Evolutionary conservation across 1,284 basidiomycete species (phyloP).

Genomic region (Stereum hirsutum): DNA sequence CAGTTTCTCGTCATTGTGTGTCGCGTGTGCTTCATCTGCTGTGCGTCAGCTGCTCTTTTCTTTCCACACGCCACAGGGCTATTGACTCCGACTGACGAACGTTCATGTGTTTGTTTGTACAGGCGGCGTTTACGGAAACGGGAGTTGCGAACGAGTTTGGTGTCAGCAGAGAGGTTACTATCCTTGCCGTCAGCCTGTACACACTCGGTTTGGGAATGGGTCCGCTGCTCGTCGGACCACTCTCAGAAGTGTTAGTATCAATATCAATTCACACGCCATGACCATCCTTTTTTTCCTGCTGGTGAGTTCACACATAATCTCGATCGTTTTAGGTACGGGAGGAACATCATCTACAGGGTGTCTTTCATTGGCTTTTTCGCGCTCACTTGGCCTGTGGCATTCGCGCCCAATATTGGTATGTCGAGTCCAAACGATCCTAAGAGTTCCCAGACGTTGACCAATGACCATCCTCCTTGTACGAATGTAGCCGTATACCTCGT

Average conservation of each 20-base stretch:
- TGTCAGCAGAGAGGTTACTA: slow-evolving; percentile 54
- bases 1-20: slow-evolving; percentile 46
- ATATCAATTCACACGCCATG: no score
- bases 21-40: slow-evolving; percentile 66
- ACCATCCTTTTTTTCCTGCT: no score
- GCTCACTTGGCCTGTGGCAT: slow-evolving; percentile 45
- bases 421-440: no score
- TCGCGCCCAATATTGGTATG: slow-evolving; percentile 34
- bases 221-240: slow-evolving; percentile 40
- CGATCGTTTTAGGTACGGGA: no score
- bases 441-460: no score
- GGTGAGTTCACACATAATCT: no score
- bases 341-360: slow-evolving; percentile 28
- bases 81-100: background rate
- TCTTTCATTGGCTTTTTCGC: slow-evolving; percentile 31
- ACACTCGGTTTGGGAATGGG: slow-evolving; percentile 48
- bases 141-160: slow-evolving; percentile 52
- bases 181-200: slow-evolving; percentile 65
- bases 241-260: slow-evolving; percentile 47
- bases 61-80: slow-evolving; percentile 1
- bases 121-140: slow-evolving; percentile 62
- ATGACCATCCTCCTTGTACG: background rate
- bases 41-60: slow-evolving; percentile 31
- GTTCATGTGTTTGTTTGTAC: slow-evolving; percentile 3
- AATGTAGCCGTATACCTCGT: slow-evolving; percentile 42